Percentiles rank a stretch among this genome's conserved stretches.
Evolutionary conservation across 805 yeast genomes (phyloP).

Genomic region (Diddensiella transvaalensis): DNA sequence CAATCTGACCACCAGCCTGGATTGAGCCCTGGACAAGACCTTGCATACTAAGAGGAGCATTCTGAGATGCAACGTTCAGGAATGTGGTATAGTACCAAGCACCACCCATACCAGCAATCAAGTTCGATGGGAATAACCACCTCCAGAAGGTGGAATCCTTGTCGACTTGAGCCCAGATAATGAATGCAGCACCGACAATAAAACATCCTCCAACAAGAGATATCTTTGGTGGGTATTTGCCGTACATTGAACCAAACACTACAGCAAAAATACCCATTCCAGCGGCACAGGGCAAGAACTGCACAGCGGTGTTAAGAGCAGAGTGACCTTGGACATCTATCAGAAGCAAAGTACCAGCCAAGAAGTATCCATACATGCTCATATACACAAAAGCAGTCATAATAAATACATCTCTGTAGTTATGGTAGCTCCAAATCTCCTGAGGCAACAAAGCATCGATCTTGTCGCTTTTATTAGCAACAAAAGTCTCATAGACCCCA

Average conservation of each 20-base stretch:
- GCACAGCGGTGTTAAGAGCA: constrained; percentile 37
- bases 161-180: constrained; percentile 28
- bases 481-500: constrained; percentile 34
- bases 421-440: constrained; percentile 28
- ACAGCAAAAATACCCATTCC: constrained; percentile 33
- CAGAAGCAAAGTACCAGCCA: constrained; percentile 30
- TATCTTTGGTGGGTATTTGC: constrained; percentile 15
- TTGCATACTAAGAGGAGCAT: constrained; percentile 39
- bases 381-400: constrained; percentile 25
- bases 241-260: constrained; percentile 24
- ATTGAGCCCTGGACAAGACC: constrained; percentile 40
- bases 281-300: constrained; percentile 35
- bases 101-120: constrained; percentile 27
- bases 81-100: constrained; percentile 38
- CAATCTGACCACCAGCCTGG: constrained; percentile 38
- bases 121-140: constrained; percentile 28
- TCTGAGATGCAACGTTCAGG: constrained; percentile 30
- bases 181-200: constrained; percentile 16
- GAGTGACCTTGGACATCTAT: constrained; percentile 29
- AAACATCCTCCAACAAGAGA: constrained; percentile 17
- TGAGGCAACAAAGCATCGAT: constrained; percentile 31
- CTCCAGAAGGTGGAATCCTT: constrained; percentile 31
- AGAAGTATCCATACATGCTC: constrained; percentile 23
- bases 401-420: constrained; percentile 27
- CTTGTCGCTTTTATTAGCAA: constrained; percentile 17